These are phyloP conservation scores for Rhodomyrtus psidioides DNA, from an alignment of 441 rosid genomes.

Conservation along the genomic window DNA sequence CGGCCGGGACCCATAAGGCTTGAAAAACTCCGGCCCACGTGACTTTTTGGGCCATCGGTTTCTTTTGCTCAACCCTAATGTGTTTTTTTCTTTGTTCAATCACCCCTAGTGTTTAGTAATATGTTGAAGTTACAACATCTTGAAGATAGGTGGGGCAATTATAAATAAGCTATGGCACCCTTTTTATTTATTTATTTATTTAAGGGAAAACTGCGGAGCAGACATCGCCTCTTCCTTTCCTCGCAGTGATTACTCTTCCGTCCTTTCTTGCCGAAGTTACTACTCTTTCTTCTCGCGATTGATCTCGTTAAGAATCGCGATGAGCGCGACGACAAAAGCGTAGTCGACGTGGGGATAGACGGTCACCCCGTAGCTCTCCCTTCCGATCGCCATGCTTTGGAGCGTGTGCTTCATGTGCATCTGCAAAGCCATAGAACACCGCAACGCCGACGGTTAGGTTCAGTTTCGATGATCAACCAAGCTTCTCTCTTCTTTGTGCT, in stretches of 20 bases:
- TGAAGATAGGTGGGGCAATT: too few relatives aligned
- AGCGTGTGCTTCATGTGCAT: not conserved
- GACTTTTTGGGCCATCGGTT: too few relatives aligned
- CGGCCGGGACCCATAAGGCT: too few relatives aligned
- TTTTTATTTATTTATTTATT: too few relatives aligned
- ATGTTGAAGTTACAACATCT: too few relatives aligned
- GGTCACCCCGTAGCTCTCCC: not conserved
- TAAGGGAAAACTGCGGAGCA: not conserved
- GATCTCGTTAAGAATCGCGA: not conserved
- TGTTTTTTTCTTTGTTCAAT: too few relatives aligned
- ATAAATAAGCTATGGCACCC: not conserved
- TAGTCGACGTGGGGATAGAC: not conserved
- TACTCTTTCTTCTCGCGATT: not conserved
- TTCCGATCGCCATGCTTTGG: not conserved
- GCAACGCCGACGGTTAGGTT: not conserved
- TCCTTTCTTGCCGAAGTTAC: not conserved
- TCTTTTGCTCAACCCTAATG: too few relatives aligned
- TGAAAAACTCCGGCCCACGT: too few relatives aligned
- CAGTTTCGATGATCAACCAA: not conserved
- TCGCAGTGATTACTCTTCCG: not conserved
- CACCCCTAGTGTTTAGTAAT: too few relatives aligned
- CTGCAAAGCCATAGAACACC: not conserved
- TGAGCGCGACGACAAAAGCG: not conserved
- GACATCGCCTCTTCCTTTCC: not conserved
- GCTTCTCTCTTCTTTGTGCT: not conserved